Evolutionary conservation across 2,329 filamentous ascomycete species (phyloP), one percentile per base, ranked within the genome.

Genomic region (Coleophoma eucalyptorum): DNA sequence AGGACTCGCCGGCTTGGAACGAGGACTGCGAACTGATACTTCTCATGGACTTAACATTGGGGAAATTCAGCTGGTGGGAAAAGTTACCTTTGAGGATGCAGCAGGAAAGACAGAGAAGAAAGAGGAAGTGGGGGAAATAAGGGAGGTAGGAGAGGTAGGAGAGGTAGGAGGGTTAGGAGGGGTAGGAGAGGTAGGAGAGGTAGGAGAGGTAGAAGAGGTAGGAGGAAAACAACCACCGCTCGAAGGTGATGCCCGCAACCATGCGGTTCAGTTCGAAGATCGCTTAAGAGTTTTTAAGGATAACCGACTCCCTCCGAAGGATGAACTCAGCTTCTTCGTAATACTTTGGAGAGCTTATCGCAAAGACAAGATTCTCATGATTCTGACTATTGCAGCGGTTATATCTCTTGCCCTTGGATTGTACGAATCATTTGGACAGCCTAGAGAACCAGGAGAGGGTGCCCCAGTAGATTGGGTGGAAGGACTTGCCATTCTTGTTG

Each of bases 351-450:
- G 13, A 4, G 35, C 35, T 4, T 38, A 38, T 7, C 21, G 21
- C 35, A 38, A 89, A 58, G 87, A 90, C 67, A 87, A 87, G 56
- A 83, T 90, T 33, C 77, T 90, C 34, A 84, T 90, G 35, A 69
- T 90, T 5, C 69, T 90, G 52, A 86, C 35, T 38, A 18, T 18
- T 12, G 35, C 16, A 5, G 35, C 35, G 4, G 35, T 38, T 4
- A 38, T 38, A 4, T 38, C 35, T 4, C 35, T 38, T 4, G 35
- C 13, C 11, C 5, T 38, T 4, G 35, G 35, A 10, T 70, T 90
- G 2, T 90, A 90, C 59, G 79, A 87, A 63, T 80, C 82, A 0
- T 74, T 85, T 13, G 76, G 77, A 4, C 21, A 26, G 21, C 4
- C 21, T 18, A 58, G 72, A 54, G 49, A 72, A 44, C 71, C 72